Evolutionary conservation across 257 asterid species (phyloP).

Genomic region (Marsdenia floribunda): DNA sequence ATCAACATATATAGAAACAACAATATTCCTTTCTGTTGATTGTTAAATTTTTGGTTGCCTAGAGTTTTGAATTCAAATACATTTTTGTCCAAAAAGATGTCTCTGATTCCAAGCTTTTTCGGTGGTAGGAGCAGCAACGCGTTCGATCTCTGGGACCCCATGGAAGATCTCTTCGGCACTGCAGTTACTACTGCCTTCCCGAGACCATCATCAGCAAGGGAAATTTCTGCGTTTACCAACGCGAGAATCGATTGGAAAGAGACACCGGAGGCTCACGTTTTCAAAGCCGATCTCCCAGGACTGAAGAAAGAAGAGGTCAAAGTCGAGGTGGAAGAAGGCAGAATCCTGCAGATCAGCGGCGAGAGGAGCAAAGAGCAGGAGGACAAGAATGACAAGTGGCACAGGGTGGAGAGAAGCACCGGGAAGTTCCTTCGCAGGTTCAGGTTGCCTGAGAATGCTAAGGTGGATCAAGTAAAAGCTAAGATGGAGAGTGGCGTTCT

Average conservation of each 20-base stretch:
- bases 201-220: not conserved
- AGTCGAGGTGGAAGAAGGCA: conserved; percentile 21
- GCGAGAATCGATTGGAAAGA: conserved; percentile 21
- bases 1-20: not conserved
- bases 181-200: not conserved
- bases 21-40: not conserved
- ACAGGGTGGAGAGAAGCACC: conserved; percentile 8
- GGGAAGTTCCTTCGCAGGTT: conserved; percentile 18
- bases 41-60: not conserved
- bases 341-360: conserved; percentile 22
- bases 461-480: conserved; percentile 15
- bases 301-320: conserved; percentile 21
- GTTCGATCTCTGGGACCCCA: conserved; percentile 19
- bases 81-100: conserved; percentile 11
- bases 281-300: conserved; percentile 22
- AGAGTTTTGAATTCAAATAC: not conserved
- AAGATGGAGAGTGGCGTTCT: conserved; percentile 18
- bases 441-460: conserved; percentile 18
- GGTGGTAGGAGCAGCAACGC: conserved; percentile 7
- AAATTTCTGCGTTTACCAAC: conserved; percentile 5
- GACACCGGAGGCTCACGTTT: conserved; percentile 19
- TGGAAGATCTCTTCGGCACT: conserved; percentile 5
- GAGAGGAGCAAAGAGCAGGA: conserved; percentile 22
- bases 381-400: conserved; percentile 20
- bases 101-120: conserved; percentile 12